Evolutionary conservation across 1,284 basidiomycete species (phyloP).

Genomic region (Heimioporus retisporus): DNA sequence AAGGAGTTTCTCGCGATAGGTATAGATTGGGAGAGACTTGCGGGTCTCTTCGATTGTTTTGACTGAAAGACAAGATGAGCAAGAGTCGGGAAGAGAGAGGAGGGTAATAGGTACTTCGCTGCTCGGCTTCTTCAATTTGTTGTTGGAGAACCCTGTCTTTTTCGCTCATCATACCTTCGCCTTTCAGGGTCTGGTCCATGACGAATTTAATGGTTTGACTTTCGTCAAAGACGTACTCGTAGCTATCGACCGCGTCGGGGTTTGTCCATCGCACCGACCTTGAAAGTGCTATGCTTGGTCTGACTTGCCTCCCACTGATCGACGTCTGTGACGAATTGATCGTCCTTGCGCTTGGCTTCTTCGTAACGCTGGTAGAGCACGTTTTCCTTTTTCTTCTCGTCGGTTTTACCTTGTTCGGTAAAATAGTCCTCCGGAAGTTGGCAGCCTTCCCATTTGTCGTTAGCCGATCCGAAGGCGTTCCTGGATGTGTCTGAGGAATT

Average conservation of each 20-base stretch:
- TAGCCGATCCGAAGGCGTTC: slow-evolving; percentile 87
- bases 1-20: slow-evolving; percentile 88
- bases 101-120: slow-evolving; percentile 70
- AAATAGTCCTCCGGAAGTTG: slow-evolving; percentile 97
- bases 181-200: slow-evolving; percentile 84
- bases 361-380: slow-evolving; percentile 96
- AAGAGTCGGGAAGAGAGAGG: neutral
- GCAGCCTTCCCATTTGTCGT: slow-evolving; percentile 95
- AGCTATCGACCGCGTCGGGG: slow-evolving; percentile 81
- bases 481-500: slow-evolving; percentile 92
- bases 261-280: slow-evolving; percentile 92
- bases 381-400: slow-evolving; percentile 96
- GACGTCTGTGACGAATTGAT: slow-evolving; percentile 95
- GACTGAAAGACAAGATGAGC: slow-evolving; percentile 57
- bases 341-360: slow-evolving; percentile 89
- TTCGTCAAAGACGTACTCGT: slow-evolving; percentile 99
- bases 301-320: slow-evolving; percentile 98
- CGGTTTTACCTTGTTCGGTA: slow-evolving; percentile 99
- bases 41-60: slow-evolving; percentile 92
- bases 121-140: slow-evolving; percentile 94
- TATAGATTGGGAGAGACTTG: slow-evolving; percentile 92
- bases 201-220: slow-evolving; percentile 97
- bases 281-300: slow-evolving; percentile 90
- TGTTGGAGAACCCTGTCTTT: slow-evolving; percentile 89
- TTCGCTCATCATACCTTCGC: slow-evolving; percentile 79